Percentiles rank a stretch among this genome's conserved stretches.
Conservation (phyloP, 1,139 yeast genomes). For the Chernovozyma aurita region DNA sequence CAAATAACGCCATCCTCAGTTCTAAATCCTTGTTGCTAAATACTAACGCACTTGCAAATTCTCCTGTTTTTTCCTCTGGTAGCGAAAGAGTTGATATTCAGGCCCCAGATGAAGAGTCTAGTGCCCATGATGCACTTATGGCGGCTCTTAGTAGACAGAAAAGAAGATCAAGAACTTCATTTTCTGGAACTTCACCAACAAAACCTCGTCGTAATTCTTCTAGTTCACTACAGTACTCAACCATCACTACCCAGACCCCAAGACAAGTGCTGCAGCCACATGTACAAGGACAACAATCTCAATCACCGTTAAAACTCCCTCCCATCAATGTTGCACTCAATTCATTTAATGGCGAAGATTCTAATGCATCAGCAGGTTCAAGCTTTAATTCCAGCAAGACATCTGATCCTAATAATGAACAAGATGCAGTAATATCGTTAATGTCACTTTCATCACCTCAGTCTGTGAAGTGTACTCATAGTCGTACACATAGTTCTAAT, state of each 20-base stretch:
- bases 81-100: slow-evolving; percentile 17
- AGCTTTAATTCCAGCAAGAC: slow-evolving; percentile 1
- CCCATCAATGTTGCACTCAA: slow-evolving; percentile 26
- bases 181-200: slow-evolving; percentile 3
- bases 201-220: neutral
- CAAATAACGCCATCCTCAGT: neutral
- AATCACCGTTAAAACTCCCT: slow-evolving; percentile 20
- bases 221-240: neutral
- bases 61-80: slow-evolving; percentile 5
- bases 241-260: neutral
- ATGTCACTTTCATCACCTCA: slow-evolving; percentile 46
- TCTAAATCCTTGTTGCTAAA: neutral
- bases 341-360: slow-evolving; percentile 2
- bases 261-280: neutral
- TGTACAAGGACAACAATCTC: neutral
- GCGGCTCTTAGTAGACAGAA: slow-evolving; percentile 35
- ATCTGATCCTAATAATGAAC: slow-evolving; percentile 24
- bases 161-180: slow-evolving; percentile 18
- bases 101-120: slow-evolving; percentile 35
- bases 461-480: slow-evolving; percentile 27
- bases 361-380: neutral
- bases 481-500: slow-evolving; percentile 29
- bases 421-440: slow-evolving; percentile 42
- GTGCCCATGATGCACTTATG: slow-evolving; percentile 42
- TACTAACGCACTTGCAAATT: slow-evolving; percentile 2